Percentiles rank a stretch among this genome's conserved stretches.
phyloP scores from a whole-genome alignment of 1,139 yeast genomes.

The Kodamaea plutei region DNA sequence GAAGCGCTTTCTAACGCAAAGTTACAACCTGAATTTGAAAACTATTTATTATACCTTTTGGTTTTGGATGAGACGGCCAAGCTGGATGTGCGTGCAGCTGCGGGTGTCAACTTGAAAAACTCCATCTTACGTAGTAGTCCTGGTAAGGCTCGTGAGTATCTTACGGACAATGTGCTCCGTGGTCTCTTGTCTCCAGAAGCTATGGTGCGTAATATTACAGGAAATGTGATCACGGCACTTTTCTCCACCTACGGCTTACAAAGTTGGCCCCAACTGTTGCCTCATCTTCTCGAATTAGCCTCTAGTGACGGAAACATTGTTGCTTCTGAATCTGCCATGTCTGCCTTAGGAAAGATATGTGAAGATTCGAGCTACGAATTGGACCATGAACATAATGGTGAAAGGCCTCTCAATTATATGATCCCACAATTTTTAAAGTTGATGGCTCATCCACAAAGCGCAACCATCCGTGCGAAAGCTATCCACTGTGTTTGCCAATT shows the following conservation, averaged over 20 bases:
- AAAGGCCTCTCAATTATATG: slow-evolving; percentile 64
- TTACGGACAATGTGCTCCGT: slow-evolving; percentile 58
- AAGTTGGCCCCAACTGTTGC: slow-evolving; percentile 72
- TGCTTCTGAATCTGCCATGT: slow-evolving; percentile 64
- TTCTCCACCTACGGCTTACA: slow-evolving; percentile 68
- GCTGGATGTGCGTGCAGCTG: slow-evolving; percentile 74
- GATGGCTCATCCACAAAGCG: slow-evolving; percentile 29
- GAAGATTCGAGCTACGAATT: slow-evolving; percentile 68
- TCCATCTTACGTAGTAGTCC: slow-evolving; percentile 41
- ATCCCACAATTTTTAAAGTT: slow-evolving; percentile 61
- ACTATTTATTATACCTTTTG: slow-evolving; percentile 69
- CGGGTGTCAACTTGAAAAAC: slow-evolving; percentile 83
- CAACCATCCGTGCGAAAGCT: slow-evolving; percentile 58
- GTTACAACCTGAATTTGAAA: slow-evolving; percentile 68
- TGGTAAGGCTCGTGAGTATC: slow-evolving; percentile 40
- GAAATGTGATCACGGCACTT: slow-evolving; percentile 82
- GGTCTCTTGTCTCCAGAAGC: slow-evolving; percentile 62
- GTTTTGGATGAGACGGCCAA: slow-evolving; percentile 46
- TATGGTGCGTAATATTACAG: slow-evolving; percentile 80
- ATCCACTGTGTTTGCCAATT: slow-evolving; percentile 77
- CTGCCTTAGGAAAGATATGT: slow-evolving; percentile 81
- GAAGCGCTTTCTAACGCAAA: slow-evolving; percentile 68
- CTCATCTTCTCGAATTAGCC: slow-evolving; percentile 61
- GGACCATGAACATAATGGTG: slow-evolving; percentile 61
- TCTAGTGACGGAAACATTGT: slow-evolving; percentile 26